phyloP scores from a whole-genome alignment of 2,329 filamentous ascomycete genomes.

The Penicillium olsonii region DNA sequence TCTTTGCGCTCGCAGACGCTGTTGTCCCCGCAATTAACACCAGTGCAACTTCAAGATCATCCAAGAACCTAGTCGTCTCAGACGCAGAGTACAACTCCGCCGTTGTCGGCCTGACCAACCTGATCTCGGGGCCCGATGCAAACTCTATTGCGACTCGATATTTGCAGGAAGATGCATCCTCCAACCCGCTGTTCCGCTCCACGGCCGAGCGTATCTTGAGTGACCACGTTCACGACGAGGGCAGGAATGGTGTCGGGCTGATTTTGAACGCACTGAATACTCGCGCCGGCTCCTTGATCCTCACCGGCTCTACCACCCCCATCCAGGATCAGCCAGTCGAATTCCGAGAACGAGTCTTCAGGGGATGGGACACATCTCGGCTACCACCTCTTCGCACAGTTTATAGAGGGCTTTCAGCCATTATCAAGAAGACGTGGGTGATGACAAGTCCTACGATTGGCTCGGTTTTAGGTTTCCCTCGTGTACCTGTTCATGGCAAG shows the following conservation, averaged over 20 bases:
- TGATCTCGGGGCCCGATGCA: slow-evolving; percentile 34
- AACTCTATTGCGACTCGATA: slow-evolving; percentile 45
- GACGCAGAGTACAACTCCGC: slow-evolving; percentile 46
- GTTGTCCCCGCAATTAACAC: slow-evolving; percentile 57
- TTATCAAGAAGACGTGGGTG: slow-evolving; percentile 57
- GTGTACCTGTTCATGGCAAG: slow-evolving; percentile 55
- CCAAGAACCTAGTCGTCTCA: slow-evolving; percentile 39
- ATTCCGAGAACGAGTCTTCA: slow-evolving; percentile 56
- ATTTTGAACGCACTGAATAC: slow-evolving; percentile 58
- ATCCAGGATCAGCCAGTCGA: slow-evolving; percentile 57
- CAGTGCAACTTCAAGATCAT: slow-evolving; percentile 34
- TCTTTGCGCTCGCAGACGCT: slow-evolving; percentile 60
- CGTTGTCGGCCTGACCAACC: slow-evolving; percentile 29
- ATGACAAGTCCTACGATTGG: slow-evolving; percentile 53
- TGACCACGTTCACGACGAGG: slow-evolving; percentile 51
- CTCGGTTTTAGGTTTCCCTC: slow-evolving; percentile 55
- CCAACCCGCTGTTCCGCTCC: slow-evolving; percentile 53
- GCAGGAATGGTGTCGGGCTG: slow-evolving; percentile 51
- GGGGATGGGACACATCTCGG: slow-evolving; percentile 55
- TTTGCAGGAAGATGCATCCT: slow-evolving; percentile 50
- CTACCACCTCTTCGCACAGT: slow-evolving; percentile 55
- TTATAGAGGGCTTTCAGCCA: slow-evolving; percentile 50
- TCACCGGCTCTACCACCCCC: slow-evolving; percentile 59
- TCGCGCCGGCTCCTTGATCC: slow-evolving; percentile 55
- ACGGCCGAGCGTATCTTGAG: slow-evolving; percentile 51